phyloP scores from a whole-genome alignment of 2,329 filamentous ascomycete species.

The Talaromyces sp. region DNA sequence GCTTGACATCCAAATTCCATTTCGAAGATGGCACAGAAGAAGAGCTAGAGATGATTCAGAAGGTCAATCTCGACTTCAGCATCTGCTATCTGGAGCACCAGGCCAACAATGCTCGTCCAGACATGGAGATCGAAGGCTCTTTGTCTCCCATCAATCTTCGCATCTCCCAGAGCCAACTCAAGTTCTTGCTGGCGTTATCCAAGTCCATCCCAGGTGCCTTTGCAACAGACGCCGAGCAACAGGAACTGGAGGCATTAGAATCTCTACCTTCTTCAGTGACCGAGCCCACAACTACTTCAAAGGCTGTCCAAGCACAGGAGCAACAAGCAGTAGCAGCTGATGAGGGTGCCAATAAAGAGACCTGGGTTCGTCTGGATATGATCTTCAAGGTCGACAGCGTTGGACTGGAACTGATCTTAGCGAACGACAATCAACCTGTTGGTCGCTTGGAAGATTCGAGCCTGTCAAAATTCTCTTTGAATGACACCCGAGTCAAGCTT shows the following conservation, averaged over 20 bases:
- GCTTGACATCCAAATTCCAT: constrained; percentile 85
- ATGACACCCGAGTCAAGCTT: constrained; percentile 88
- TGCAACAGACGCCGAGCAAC: constrained; percentile 69
- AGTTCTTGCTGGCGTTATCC: constrained; percentile 84
- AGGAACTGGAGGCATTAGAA: constrained; percentile 72
- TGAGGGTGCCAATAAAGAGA: constrained; percentile 58
- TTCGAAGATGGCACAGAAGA: constrained; percentile 73
- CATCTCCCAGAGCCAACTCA: constrained; percentile 87
- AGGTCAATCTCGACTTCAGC: constrained; percentile 91
- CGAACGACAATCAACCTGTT: constrained; percentile 74
- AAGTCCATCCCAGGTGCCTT: constrained; percentile 88
- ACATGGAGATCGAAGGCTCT: constrained; percentile 85
- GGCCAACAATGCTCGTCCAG: constrained; percentile 74
- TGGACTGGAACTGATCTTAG: constrained; percentile 82
- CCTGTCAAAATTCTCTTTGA: constrained; percentile 89
- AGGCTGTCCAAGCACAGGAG: constrained; percentile 55
- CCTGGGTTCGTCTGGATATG: constrained; percentile 92
- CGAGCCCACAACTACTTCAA: constrained; percentile 55
- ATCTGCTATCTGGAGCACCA: constrained; percentile 90
- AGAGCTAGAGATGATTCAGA: constrained; percentile 94
- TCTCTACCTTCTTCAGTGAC: constrained; percentile 66
- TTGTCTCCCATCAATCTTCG: constrained; percentile 93
- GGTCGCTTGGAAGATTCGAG: constrained; percentile 76
- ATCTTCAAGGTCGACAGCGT: constrained; percentile 87
- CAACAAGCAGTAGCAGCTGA: constrained; percentile 60